Conservation (phyloP, 345 rosid genomes). For the Carallia pectinifolia region DNA sequence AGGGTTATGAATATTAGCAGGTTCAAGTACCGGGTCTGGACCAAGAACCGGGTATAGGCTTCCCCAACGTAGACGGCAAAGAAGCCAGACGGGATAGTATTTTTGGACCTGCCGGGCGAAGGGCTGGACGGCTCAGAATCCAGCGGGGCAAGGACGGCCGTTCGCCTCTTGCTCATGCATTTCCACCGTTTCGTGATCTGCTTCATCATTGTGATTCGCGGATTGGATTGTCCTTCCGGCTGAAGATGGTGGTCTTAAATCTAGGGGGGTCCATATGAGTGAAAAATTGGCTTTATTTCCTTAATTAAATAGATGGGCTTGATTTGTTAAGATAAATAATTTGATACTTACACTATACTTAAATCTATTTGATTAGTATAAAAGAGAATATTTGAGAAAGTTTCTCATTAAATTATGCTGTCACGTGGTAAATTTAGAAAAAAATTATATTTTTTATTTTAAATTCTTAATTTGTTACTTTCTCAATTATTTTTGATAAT, state of each 20-base stretch:
- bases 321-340: too few relatives aligned
- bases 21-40: constrained; percentile 19
- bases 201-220: background rate
- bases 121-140: background rate
- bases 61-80: constrained; percentile 17
- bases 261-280: background rate
- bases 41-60: constrained; percentile 14
- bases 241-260: background rate
- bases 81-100: constrained; percentile 7
- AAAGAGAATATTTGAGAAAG: too few relatives aligned
- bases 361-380: too few relatives aligned
- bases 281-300: too few relatives aligned
- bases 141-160: background rate
- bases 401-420: too few relatives aligned
- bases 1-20: constrained; percentile 13
- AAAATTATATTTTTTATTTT: too few relatives aligned
- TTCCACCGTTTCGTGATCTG: background rate
- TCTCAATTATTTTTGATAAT: too few relatives aligned
- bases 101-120: background rate
- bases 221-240: background rate
- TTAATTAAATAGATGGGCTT: too few relatives aligned
- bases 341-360: too few relatives aligned
- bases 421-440: too few relatives aligned
- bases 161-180: background rate
- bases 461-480: too few relatives aligned